These are phyloP conservation scores for Leptomonas pyrrhocoris DNA, from an alignment of 208 protist genomes.

Conservation along the genomic window DNA sequence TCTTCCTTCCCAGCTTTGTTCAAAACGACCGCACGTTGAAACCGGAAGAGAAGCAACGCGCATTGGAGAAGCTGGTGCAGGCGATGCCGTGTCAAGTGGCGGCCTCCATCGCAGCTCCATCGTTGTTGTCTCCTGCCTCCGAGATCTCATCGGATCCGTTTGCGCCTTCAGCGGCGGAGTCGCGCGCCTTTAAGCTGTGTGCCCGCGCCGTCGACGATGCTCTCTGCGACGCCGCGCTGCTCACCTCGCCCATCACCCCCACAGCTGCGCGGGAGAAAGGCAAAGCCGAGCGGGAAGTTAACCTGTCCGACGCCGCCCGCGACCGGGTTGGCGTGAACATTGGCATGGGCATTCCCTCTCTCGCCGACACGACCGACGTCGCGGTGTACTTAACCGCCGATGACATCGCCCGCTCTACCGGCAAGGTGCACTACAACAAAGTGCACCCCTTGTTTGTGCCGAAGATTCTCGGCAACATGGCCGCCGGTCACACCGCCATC, in stretches of 20 bases:
- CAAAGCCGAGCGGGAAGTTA: neutral
- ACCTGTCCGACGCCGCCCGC: conserved; percentile 15
- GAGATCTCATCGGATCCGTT: conserved; percentile 30
- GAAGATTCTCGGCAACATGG: conserved; percentile 98
- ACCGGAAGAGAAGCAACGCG: conserved; percentile 29
- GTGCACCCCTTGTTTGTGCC: conserved; percentile 96
- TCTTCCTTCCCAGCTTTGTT: conserved; percentile 72
- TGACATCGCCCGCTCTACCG: neutral
- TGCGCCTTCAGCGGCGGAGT: conserved; percentile 53
- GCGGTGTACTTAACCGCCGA: conserved; percentile 45
- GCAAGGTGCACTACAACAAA: conserved; percentile 45
- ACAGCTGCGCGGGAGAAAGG: too few species aligned
- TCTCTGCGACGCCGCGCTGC: conserved; percentile 57
- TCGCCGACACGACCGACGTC: conserved; percentile 81
- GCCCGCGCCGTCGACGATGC: conserved; percentile 65
- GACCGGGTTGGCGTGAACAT: conserved; percentile 87
- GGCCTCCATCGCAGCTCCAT: conserved; percentile 36
- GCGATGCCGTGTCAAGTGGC: conserved; percentile 78
- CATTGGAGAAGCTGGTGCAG: conserved; percentile 40
- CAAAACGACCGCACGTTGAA: conserved; percentile 36
- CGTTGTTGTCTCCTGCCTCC: neutral
- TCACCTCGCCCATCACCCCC: conserved; percentile 15
- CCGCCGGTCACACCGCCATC: conserved; percentile 92
- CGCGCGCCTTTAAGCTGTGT: conserved; percentile 59
- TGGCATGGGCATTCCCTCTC: conserved; percentile 90